Base-by-base conservation (phyloP, 2,329 filamentous ascomycete genomes). In the Periglandula ipomoeae region DNA sequence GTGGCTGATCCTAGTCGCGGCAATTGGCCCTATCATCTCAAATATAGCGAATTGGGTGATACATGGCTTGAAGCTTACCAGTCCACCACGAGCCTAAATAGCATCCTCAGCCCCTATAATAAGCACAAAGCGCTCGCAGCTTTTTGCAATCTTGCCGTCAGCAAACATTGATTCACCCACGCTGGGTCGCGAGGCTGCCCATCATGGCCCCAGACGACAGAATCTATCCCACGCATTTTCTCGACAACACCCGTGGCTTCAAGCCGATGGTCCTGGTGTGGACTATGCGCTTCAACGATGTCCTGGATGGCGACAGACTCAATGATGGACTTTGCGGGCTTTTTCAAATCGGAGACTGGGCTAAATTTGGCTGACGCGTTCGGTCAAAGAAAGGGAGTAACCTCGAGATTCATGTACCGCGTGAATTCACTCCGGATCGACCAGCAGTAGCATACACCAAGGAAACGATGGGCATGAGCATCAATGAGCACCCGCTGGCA, bases 391-490 rank as follows among this genome's bases (percentile, higher is more conserved):
- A 68, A 57, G 32, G 42, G 19, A 22, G 58, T 8, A 56, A 54
- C 40, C 54, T 68, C 3, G 64, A 68, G 48, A 53, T 66, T 7
- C 65, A 68, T 44, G 58, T 66, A 2, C 65, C 65, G 5, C 39
- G 46, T n/a, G 32, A 52, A 4, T 67, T 65, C 48, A 61, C 61
- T 2, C 9, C 55, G 0, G 54, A 59, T 4, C 57, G 60, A 3
- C 74, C 71, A 1, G 64, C 68, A 0, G 59, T 75, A 3, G 55
- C 58, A 9, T 76, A 66, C 55, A 66, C 67, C 1, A 69, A 71
- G 39, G 58, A 58, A 0, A 53, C 52, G 3, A 59, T 71, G 48
- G 58, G 65, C 26, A 60, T 64, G 17, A 50, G 53, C n/a, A 65
- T 76, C 17, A 48, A 53, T 1, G 62, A 70, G 5, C 70, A 78